Conservation (phyloP, 129 eudicot genomes). For the Helianthus tuberosus region DNA sequence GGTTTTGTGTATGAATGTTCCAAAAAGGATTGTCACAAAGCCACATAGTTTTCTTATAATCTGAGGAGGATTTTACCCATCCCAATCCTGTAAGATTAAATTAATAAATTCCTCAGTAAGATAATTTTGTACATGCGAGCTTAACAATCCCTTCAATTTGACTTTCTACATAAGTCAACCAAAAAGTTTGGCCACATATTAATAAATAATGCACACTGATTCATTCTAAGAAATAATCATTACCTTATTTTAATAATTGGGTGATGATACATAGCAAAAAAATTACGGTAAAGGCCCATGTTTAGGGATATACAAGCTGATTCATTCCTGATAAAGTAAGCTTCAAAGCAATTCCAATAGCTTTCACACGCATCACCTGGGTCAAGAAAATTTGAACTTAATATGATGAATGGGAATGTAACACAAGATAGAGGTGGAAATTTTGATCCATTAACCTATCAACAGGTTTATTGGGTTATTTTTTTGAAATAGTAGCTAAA, state of each 20-base stretch:
- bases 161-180: not conserved
- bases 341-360: slow-evolving; percentile 92
- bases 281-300: slow-evolving; percentile 77
- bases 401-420: too few species aligned
- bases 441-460: too few species aligned
- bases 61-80: slow-evolving; percentile 82
- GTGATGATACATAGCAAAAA: slow-evolving; percentile 29
- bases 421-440: too few species aligned
- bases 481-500: too few species aligned
- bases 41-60: slow-evolving; percentile 95
- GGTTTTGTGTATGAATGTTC: slow-evolving; percentile 95
- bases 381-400: slow-evolving; percentile 5
- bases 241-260: slow-evolving; percentile 72
- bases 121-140: not conserved
- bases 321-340: slow-evolving; percentile 87
- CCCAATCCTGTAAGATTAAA: slow-evolving; percentile 73
- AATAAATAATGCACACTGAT: not conserved
- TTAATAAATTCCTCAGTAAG: not conserved
- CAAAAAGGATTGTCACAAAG: slow-evolving; percentile 91
- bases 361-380: slow-evolving; percentile 99
- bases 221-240: slow-evolving; percentile 9
- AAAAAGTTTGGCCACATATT: not conserved
- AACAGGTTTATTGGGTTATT: too few species aligned
- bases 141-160: not conserved
- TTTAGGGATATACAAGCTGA: slow-evolving; percentile 86